These are phyloP conservation scores for Ustilago shanxiensis DNA, from an alignment of 1,284 basidiomycete species.

Conservation along the genomic window DNA sequence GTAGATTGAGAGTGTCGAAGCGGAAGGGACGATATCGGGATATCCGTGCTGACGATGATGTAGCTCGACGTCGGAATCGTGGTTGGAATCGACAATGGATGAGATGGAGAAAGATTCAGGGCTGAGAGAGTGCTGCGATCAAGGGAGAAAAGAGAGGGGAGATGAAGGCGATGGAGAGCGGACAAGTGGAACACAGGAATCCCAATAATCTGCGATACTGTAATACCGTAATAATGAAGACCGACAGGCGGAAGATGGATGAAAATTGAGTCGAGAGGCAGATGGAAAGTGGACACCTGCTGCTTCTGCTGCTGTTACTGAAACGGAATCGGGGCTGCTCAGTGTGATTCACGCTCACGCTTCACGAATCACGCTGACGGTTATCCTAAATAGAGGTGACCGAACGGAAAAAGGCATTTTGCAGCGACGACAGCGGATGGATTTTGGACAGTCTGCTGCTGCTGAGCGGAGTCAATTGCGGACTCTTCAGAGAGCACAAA, in stretches of 20 bases:
- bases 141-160: background rate
- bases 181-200: background rate
- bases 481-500: background rate
- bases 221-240: background rate
- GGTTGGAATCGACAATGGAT: background rate
- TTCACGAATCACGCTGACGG: background rate
- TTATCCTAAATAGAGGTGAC: background rate
- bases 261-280: background rate
- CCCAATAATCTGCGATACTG: background rate
- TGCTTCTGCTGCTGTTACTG: background rate
- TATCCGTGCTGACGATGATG: constrained; percentile 13
- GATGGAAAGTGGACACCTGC: background rate
- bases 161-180: background rate
- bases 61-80: constrained; percentile 4
- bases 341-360: constrained; percentile 6
- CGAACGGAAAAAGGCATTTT: constrained; percentile 7
- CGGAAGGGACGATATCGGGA: background rate
- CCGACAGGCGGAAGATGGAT: background rate
- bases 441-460: background rate
- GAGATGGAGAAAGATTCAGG: background rate
- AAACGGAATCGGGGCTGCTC: background rate
- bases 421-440: background rate
- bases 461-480: background rate
- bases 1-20: background rate
- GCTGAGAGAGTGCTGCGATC: background rate